A percentile compares a stretch with the other conserved stretches of the same genome.
These are phyloP conservation scores for Fusarium verrucosum DNA, from an alignment of 2,329 filamentous ascomycete genomes.

Conservation along the genomic window DNA sequence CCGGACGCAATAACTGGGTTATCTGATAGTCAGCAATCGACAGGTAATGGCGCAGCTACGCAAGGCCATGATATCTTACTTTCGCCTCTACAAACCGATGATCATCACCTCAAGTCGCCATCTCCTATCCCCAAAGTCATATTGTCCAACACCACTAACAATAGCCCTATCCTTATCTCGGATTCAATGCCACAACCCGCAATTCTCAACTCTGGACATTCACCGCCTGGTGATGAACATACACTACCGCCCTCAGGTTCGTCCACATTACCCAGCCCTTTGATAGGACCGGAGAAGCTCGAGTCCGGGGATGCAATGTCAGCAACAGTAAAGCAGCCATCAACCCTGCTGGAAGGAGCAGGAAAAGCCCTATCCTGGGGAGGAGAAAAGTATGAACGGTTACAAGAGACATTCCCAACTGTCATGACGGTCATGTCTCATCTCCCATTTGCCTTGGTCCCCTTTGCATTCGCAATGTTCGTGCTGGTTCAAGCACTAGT, in stretches of 20 bases:
- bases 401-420: constrained; percentile 76
- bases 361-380: constrained; percentile 47
- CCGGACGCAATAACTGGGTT: neutral
- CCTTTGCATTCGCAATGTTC: constrained; percentile 79
- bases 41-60: neutral
- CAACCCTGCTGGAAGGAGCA: constrained; percentile 64
- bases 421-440: constrained; percentile 71
- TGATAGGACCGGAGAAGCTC: neutral
- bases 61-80: constrained; percentile 1
- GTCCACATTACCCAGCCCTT: neutral
- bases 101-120: neutral
- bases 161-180: constrained; percentile 7
- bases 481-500: constrained; percentile 77
- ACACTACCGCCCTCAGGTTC: neutral
- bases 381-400: constrained; percentile 62
- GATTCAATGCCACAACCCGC: constrained; percentile 3
- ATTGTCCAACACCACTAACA: neutral
- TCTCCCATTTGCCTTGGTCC: constrained; percentile 73
- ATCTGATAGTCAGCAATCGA: neutral
- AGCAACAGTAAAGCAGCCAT: constrained; percentile 31
- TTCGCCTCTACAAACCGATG: neutral
- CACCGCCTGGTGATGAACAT: neutral
- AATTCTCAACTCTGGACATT: rapidly evolving
- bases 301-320: neutral
- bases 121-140: neutral